A percentile compares a stretch with the other conserved stretches of the same genome.
Evolutionary conservation across 202 grass and related monocot species (phyloP).

Genomic region (Miscanthus sacchariflorus): DNA sequence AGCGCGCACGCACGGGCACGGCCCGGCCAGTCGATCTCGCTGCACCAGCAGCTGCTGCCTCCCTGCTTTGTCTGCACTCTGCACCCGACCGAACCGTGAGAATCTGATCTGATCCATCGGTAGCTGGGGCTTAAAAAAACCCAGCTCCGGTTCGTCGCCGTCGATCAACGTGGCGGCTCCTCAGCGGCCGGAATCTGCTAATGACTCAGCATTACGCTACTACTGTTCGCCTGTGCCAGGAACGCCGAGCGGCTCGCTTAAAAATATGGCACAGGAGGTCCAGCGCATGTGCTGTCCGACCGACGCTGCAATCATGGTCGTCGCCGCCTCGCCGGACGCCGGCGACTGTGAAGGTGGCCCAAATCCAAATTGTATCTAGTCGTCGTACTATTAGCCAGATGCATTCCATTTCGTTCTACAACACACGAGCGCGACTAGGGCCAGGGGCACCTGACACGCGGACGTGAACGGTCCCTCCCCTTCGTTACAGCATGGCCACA

Average conservation of each 20-base stretch:
- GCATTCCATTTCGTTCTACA: not conserved
- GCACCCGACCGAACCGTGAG: not conserved
- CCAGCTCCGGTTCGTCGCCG: not conserved
- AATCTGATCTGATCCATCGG: conserved; percentile 11
- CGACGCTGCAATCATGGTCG: conserved; percentile 43
- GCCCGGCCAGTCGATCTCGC: not conserved
- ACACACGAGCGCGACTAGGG: not conserved
- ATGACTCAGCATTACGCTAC: not conserved
- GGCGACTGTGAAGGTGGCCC: not conserved
- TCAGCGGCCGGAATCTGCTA: not conserved
- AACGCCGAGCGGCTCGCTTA: not conserved
- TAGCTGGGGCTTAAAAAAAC: not conserved
- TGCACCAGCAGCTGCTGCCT: not conserved
- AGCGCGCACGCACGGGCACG: not conserved
- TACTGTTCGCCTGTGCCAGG: conserved; percentile 38
- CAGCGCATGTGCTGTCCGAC: conserved; percentile 45
- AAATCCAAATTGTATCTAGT: conserved; percentile 21
- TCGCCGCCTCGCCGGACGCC: not conserved
- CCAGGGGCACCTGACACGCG: not conserved
- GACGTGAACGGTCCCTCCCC: conserved; percentile 43
- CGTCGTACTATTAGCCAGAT: conserved; percentile 16
- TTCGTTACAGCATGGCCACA: not conserved
- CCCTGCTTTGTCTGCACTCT: not conserved
- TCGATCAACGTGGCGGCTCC: not conserved
- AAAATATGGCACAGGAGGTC: conserved; percentile 30